phyloP scores from a whole-genome alignment of 208 protist genomes.

The Strigomonas culicis region DNA sequence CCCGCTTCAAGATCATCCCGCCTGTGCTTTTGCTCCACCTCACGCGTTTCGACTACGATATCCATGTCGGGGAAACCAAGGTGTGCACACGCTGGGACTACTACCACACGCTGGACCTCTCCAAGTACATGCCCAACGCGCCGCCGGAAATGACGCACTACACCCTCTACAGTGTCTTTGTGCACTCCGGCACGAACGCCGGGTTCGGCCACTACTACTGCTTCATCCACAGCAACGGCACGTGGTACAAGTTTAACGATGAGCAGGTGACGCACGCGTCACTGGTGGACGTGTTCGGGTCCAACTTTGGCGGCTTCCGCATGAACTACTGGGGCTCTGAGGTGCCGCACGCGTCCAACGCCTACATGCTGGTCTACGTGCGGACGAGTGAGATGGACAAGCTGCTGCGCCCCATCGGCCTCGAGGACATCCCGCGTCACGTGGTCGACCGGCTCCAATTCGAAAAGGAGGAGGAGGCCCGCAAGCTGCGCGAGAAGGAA shows the following conservation, averaged over 20 bases:
- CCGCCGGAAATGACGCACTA: slow-evolving; percentile 66
- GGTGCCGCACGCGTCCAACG: slow-evolving; percentile 73
- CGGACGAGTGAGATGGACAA: slow-evolving; percentile 60
- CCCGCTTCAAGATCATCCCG: slow-evolving; percentile 73
- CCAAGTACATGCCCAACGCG: slow-evolving; percentile 74
- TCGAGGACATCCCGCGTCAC: slow-evolving; percentile 65
- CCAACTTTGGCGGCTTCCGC: slow-evolving; percentile 82
- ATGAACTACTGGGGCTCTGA: slow-evolving; percentile 87
- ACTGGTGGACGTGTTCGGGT: slow-evolving; percentile 80
- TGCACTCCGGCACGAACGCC: slow-evolving; percentile 85
- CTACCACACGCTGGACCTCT: slow-evolving; percentile 80
- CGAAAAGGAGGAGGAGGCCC: slow-evolving; percentile 47
- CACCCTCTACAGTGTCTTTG: slow-evolving; percentile 84
- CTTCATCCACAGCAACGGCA: slow-evolving; percentile 59
- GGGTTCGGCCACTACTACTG: slow-evolving; percentile 90
- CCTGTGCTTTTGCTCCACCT: slow-evolving; percentile 89
- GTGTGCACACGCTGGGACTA: slow-evolving; percentile 86
- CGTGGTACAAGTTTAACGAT: slow-evolving; percentile 93
- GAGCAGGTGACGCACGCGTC: slow-evolving; percentile 73
- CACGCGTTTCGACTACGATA: slow-evolving; percentile 90
- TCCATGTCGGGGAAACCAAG: slow-evolving; percentile 78
- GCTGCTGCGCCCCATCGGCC: slow-evolving; percentile 56
- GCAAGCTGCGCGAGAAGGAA: slow-evolving; percentile 32
- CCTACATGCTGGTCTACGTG: slow-evolving; percentile 92
- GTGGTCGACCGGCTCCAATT: slow-evolving; percentile 58